These are phyloP conservation scores for Gossypium aridum DNA, from an alignment of 441 rosid genomes.

Conservation along the genomic window DNA sequence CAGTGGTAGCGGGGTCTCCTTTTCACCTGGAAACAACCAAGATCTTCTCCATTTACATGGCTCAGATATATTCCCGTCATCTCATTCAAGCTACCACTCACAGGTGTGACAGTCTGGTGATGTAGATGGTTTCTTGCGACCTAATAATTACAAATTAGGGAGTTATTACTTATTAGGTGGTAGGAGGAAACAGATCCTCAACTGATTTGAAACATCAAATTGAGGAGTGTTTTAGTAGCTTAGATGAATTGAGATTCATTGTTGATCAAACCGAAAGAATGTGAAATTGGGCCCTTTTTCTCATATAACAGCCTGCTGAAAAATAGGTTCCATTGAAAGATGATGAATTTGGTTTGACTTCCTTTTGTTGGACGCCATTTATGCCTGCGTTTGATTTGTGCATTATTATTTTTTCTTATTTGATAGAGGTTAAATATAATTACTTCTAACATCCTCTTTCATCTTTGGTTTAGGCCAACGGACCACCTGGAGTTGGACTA, in stretches of 20 bases:
- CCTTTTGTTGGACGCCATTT: not conserved
- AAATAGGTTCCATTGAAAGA: not conserved
- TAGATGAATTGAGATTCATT: not conserved
- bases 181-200: not conserved
- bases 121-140: slow-evolving; percentile 8
- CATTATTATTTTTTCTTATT: not conserved
- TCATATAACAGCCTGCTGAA: not conserved
- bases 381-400: not conserved
- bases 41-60: slow-evolving; percentile 70
- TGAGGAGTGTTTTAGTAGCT: not conserved
- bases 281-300: not conserved
- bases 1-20: slow-evolving; percentile 64
- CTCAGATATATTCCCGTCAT: slow-evolving; percentile 76
- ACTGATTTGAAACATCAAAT: not conserved
- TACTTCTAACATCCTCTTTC: slow-evolving; percentile 2
- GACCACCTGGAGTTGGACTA: slow-evolving; percentile 72
- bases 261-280: not conserved
- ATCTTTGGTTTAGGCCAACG: slow-evolving; percentile 49
- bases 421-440: not conserved
- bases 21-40: slow-evolving; percentile 59
- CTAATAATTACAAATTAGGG: not conserved
- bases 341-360: slow-evolving; percentile 1
- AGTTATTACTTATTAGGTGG: slow-evolving; percentile 1
- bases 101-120: slow-evolving; percentile 55
- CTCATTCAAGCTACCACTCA: slow-evolving; percentile 72